Conservation (phyloP, 257 asterid genomes). For the Leonotis leonurus region DNA sequence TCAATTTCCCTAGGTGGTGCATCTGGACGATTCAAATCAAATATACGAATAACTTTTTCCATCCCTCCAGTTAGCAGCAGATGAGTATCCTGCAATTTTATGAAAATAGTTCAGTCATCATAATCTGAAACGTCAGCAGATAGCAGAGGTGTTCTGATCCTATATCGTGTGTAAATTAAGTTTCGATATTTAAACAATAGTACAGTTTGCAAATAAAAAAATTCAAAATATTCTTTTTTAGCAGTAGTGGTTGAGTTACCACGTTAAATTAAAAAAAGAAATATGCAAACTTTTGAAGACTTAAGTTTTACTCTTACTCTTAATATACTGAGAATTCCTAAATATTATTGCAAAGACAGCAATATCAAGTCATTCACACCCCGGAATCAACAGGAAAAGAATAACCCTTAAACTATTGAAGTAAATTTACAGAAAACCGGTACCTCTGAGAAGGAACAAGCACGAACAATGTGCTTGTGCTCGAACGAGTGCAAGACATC, state of each 20-base stretch:
- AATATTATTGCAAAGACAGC: too few relatives aligned
- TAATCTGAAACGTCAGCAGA: background rate
- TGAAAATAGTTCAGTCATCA: constrained; percentile 4
- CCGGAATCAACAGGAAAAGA: background rate
- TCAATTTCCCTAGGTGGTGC: constrained; percentile 89
- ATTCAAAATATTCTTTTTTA: too few relatives aligned
- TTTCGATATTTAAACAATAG: too few relatives aligned
- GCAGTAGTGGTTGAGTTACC: too few relatives aligned
- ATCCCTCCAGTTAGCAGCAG: constrained; percentile 80
- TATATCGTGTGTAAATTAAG: too few relatives aligned
- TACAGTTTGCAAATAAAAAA: too few relatives aligned
- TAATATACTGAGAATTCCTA: too few relatives aligned
- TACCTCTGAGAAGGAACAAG: constrained; percentile 97
- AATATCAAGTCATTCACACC: too few relatives aligned
- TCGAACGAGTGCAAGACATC: constrained; percentile 88
- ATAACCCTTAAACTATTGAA: background rate
- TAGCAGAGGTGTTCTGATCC: too few relatives aligned
- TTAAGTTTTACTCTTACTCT: too few relatives aligned
- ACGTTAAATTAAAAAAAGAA: too few relatives aligned
- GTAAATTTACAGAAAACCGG: background rate
- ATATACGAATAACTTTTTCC: constrained; percentile 77
- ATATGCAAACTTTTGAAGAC: too few relatives aligned
- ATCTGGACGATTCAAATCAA: constrained; percentile 72
- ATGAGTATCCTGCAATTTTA: constrained; percentile 54
- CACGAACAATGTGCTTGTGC: constrained; percentile 95